Conservation (phyloP, 768 basidiomycete species). For the Pleurotus sapidus region DNA sequence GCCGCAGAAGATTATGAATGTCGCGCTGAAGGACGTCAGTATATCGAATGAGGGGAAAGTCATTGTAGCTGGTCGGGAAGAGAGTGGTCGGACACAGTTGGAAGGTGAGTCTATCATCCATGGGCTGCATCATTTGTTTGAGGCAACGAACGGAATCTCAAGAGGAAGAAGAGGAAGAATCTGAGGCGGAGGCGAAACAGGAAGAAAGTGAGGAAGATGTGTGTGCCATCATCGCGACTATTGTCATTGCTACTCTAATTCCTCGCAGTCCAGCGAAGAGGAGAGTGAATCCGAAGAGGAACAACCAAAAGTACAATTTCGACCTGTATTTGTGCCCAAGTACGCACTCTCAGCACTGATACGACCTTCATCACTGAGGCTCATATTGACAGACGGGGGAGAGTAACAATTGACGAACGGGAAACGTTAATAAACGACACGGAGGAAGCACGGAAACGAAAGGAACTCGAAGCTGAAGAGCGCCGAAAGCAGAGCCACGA, state of each 20-base stretch:
- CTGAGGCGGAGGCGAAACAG: constrained; percentile 23
- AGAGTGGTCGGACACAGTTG: constrained; percentile 69
- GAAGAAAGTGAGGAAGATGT: constrained; percentile 36
- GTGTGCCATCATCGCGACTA: neutral
- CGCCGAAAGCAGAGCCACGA: constrained; percentile 87
- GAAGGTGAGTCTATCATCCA: constrained; percentile 28
- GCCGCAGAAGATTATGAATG: constrained; percentile 57
- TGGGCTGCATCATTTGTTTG: constrained; percentile 3
- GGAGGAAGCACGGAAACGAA: constrained; percentile 68
- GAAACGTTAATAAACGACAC: constrained; percentile 68
- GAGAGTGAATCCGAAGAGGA: constrained; percentile 80
- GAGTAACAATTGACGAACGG: constrained; percentile 67
- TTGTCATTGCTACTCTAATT: constrained; percentile 13
- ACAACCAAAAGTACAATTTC: constrained; percentile 70
- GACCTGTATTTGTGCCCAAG: constrained; percentile 97
- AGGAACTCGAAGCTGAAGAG: constrained; percentile 77
- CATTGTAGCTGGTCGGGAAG: constrained; percentile 73
- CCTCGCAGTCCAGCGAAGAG: constrained; percentile 78
- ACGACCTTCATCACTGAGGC: constrained; percentile 4
- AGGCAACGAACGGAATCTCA: constrained; percentile 9
- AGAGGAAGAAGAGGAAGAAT: constrained; percentile 49
- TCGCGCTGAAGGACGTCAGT: constrained; percentile 75
- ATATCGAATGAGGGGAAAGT: constrained; percentile 81
- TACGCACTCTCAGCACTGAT: constrained; percentile 31
- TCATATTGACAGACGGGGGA: constrained; percentile 55